phyloP scores from a whole-genome alignment of 108 stramenopile genomes.

The Bacterosira constricta region DNA sequence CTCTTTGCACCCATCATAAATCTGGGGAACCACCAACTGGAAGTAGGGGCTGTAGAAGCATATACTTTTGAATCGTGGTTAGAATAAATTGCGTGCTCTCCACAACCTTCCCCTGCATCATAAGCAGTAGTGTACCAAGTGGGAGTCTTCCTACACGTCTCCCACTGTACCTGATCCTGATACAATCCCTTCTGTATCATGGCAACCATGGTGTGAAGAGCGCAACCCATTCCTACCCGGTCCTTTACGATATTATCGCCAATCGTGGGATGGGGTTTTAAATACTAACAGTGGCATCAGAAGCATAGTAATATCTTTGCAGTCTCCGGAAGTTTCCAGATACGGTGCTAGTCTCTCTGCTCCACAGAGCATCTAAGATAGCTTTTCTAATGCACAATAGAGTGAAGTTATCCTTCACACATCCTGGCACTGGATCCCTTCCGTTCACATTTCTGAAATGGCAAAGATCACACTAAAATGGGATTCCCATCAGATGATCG shows the following conservation, averaged over 20 bases:
- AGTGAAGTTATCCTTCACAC: background rate
- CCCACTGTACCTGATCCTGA: background rate
- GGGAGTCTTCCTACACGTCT: background rate
- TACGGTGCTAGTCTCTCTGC: conserved; percentile 45
- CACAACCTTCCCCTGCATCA: background rate
- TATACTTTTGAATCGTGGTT: background rate
- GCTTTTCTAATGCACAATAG: conserved; percentile 28
- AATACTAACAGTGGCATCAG: background rate
- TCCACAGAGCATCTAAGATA: conserved; percentile 55
- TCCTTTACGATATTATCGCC: background rate
- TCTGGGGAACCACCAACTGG: background rate
- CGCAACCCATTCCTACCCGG: background rate
- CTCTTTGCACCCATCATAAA: background rate
- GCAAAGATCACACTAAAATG: conserved; percentile 64
- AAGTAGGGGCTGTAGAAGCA: background rate
- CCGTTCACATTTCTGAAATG: conserved; percentile 42
- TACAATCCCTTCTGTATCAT: background rate
- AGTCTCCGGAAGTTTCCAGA: background rate
- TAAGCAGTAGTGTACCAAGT: background rate
- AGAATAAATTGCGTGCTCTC: no score
- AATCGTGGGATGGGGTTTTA: background rate
- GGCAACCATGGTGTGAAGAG: background rate
- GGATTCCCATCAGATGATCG: conserved; percentile 39
- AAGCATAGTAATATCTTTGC: background rate
- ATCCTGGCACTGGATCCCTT: conserved; percentile 2